A percentile compares a stretch with the other conserved stretches of the same genome.
These are phyloP conservation scores for Xylaria longipes DNA, from an alignment of 495 filamentous ascomycete genomes.

Conservation along the genomic window DNA sequence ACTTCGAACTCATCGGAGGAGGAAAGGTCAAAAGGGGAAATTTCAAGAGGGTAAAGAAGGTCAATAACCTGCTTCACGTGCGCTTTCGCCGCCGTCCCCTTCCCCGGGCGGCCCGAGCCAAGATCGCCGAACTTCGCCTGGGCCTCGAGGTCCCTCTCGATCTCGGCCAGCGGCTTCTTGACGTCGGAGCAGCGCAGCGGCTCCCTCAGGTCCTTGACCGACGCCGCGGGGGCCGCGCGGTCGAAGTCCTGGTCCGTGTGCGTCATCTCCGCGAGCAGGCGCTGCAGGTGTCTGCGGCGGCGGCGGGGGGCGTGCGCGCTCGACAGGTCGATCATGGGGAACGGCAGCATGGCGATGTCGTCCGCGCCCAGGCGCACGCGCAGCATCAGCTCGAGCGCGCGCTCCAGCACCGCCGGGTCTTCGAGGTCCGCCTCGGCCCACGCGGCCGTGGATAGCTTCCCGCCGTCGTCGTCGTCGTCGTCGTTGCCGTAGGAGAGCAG, in stretches of 20 bases:
- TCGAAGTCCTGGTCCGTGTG: constrained; percentile 13
- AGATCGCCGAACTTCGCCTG: constrained; percentile 5
- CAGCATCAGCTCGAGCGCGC: constrained; percentile 37
- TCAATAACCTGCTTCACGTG: no score
- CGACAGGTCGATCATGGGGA: constrained; percentile 33
- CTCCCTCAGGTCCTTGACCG: constrained; percentile 5
- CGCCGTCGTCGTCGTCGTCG: background rate
- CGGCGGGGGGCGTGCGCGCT: constrained; percentile 4
- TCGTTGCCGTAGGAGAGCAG: constrained; percentile 29
- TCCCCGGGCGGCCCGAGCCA: no score
- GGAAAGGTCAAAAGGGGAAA: no score
- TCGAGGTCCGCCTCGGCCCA: constrained; percentile 31
- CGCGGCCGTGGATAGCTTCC: background rate
- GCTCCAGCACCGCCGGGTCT: constrained; percentile 31
- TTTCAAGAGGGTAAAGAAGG: no score
- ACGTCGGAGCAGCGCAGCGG: background rate
- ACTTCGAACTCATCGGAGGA: background rate
- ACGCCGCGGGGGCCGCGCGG: background rate
- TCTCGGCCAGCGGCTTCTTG: background rate
- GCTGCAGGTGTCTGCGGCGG: constrained; percentile 16
- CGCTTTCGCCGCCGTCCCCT: background rate
- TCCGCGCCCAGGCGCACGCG: constrained; percentile 33
- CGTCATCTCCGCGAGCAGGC: constrained; percentile 3
- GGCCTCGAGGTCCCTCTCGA: background rate
- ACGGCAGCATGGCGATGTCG: constrained; percentile 33